Percentiles rank a stretch among this genome's conserved stretches.
phyloP scores from a whole-genome alignment of 345 rosid species.

The Clausena lansium region DNA sequence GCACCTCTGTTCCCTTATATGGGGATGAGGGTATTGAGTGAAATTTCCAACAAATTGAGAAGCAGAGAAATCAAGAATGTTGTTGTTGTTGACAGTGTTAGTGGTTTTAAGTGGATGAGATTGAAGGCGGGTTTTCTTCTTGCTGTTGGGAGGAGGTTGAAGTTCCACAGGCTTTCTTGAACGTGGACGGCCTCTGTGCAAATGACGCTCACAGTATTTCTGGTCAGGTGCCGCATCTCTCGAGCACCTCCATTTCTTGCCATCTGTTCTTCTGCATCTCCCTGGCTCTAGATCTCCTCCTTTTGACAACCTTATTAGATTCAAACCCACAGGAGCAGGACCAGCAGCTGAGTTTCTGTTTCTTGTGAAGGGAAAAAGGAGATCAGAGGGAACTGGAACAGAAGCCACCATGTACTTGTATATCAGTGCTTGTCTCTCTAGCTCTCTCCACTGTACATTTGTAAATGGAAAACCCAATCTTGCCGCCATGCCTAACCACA shows the following conservation, averaged over 20 bases:
- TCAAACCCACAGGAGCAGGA: neutral
- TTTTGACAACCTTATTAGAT: constrained; percentile 30
- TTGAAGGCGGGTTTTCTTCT: constrained; percentile 30
- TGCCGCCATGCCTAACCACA: neutral
- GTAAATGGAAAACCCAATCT: constrained; percentile 60
- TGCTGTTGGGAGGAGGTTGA: constrained; percentile 12
- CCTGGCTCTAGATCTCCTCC: constrained; percentile 71
- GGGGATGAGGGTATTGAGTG: constrained; percentile 11
- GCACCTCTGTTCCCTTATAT: constrained; percentile 32
- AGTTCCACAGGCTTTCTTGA: constrained; percentile 99
- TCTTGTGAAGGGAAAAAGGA: constrained; percentile 36
- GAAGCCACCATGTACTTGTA: constrained; percentile 84
- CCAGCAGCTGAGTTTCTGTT: constrained; percentile 26
- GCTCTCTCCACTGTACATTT: constrained; percentile 71
- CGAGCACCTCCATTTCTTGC: constrained; percentile 91
- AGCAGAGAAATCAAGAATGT: neutral
- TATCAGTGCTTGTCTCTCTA: constrained; percentile 83
- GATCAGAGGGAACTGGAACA: constrained; percentile 75
- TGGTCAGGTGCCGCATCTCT: constrained; percentile 70
- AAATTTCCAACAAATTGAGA: constrained; percentile 17
- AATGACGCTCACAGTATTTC: constrained; percentile 84
- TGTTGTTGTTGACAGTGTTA: neutral
- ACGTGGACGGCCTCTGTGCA: constrained; percentile 92
- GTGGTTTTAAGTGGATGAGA: neutral
- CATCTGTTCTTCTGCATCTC: constrained; percentile 81